phyloP scores from a whole-genome alignment of 495 filamentous ascomycete species.

The Clohesyomyces aquaticus region DNA sequence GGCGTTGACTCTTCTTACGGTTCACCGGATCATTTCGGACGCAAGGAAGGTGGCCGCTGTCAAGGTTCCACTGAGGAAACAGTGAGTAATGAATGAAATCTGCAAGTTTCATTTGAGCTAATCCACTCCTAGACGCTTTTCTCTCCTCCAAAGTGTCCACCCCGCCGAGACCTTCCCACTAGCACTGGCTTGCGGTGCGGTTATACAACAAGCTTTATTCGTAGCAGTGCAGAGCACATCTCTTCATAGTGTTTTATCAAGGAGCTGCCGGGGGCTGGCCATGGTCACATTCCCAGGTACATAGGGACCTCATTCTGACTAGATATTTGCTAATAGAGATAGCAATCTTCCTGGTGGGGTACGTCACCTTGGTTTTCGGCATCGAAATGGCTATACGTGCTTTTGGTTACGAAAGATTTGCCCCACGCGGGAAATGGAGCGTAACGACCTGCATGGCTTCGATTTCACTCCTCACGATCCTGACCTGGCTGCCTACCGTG shows the following conservation, averaged over 20 bases:
- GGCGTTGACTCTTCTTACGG: constrained; percentile 28
- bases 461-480: constrained; percentile 23
- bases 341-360: constrained; percentile 41
- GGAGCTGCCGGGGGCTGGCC: constrained; percentile 31
- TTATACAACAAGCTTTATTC: constrained; percentile 41
- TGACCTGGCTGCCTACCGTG: constrained; percentile 40
- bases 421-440: constrained; percentile 40
- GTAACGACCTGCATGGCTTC: constrained; percentile 34
- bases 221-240: constrained; percentile 41
- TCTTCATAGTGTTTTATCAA: constrained; percentile 36
- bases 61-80: constrained; percentile 27
- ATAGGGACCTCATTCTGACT: background rate
- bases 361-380: constrained; percentile 38
- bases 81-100: constrained; percentile 17
- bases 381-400: constrained; percentile 37
- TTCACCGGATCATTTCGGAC: constrained; percentile 39
- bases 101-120: background rate
- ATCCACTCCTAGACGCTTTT: constrained; percentile 27
- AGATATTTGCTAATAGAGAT: constrained; percentile 1
- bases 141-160: constrained; percentile 32
- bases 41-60: constrained; percentile 30
- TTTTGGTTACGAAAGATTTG: constrained; percentile 33
- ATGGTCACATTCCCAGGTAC: constrained; percentile 41
- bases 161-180: constrained; percentile 42
- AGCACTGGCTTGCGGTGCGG: constrained; percentile 37